Evolutionary conservation across 2,329 filamentous ascomycete genomes (phyloP).

Genomic region (Lasiodiplodia citricola): DNA sequence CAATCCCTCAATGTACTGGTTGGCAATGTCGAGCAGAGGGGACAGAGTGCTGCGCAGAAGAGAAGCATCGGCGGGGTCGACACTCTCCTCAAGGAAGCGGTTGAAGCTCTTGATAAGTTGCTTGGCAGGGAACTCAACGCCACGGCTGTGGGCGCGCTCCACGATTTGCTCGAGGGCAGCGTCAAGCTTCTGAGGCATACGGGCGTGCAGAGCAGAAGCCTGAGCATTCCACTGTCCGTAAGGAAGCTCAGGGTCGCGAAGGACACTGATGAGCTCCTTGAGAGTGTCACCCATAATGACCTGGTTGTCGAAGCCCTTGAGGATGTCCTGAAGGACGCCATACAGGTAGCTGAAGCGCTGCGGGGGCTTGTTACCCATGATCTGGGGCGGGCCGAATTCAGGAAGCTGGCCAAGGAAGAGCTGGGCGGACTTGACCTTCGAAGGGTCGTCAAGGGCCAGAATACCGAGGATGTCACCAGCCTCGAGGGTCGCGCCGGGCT

Average conservation of each 20-base stretch:
- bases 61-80: slow-evolving; percentile 73
- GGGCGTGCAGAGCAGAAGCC: slow-evolving; percentile 93
- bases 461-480: slow-evolving; percentile 99
- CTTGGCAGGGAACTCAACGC: slow-evolving; percentile 90
- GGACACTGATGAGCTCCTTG: slow-evolving; percentile 86
- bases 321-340: slow-evolving; percentile 82
- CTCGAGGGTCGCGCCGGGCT: slow-evolving; percentile 95
- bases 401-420: slow-evolving; percentile 92
- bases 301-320: slow-evolving; percentile 95
- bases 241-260: slow-evolving; percentile 86
- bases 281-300: slow-evolving; percentile 90
- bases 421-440: slow-evolving; percentile 94
- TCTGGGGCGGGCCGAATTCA: slow-evolving; percentile 80
- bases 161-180: slow-evolving; percentile 81
- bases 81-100: slow-evolving; percentile 88
- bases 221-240: slow-evolving; percentile 97
- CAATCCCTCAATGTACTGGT: slow-evolving; percentile 82
- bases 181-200: slow-evolving; percentile 95
- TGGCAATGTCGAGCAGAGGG: slow-evolving; percentile 78
- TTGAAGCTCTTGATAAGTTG: slow-evolving; percentile 80
- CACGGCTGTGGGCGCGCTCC: slow-evolving; percentile 78
- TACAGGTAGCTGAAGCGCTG: slow-evolving; percentile 82
- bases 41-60: slow-evolving; percentile 74
- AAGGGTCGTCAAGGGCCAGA: slow-evolving; percentile 90
- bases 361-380: slow-evolving; percentile 88